phyloP scores from a whole-genome alignment of 441 rosid species.

The Euphorbia celastroides region DNA sequence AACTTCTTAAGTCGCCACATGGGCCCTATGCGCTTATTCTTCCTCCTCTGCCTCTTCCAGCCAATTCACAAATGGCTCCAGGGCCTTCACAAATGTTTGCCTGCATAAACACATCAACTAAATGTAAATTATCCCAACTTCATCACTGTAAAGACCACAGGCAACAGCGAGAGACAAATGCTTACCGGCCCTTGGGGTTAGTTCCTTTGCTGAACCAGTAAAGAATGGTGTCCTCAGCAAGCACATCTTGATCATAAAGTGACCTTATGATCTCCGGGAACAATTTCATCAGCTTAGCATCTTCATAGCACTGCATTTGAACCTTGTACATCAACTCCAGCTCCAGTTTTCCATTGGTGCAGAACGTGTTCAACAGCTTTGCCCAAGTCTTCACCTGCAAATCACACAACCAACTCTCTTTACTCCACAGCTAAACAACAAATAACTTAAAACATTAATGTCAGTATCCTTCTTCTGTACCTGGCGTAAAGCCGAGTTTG shows the following conservation, averaged over 20 bases:
- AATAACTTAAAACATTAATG: neutral
- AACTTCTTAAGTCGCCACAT: neutral
- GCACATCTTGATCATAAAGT: conserved; percentile 88
- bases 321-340: conserved; percentile 92
- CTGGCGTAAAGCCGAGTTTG: conserved; percentile 86
- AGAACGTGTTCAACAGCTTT: conserved; percentile 59
- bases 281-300: conserved; percentile 92
- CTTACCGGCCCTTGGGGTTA: conserved; percentile 85
- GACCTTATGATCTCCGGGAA: conserved; percentile 89
- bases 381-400: conserved; percentile 95
- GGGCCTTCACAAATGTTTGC: conserved; percentile 86
- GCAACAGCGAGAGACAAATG: neutral
- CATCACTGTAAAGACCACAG: neutral
- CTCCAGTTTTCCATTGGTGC: conserved; percentile 84
- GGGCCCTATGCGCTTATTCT: conserved; percentile 40
- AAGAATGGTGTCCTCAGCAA: conserved; percentile 91
- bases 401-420: neutral
- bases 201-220: conserved; percentile 89
- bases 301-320: conserved; percentile 97
- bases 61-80: conserved; percentile 97
- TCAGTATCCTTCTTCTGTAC: conserved; percentile 29
- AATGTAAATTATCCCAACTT: neutral
- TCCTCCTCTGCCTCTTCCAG: conserved; percentile 99
- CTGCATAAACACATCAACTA: conserved; percentile 27
- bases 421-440: neutral